These are phyloP conservation scores for Botrytis aclada DNA, from an alignment of 2,329 filamentous ascomycete species.

Conservation along the genomic window DNA sequence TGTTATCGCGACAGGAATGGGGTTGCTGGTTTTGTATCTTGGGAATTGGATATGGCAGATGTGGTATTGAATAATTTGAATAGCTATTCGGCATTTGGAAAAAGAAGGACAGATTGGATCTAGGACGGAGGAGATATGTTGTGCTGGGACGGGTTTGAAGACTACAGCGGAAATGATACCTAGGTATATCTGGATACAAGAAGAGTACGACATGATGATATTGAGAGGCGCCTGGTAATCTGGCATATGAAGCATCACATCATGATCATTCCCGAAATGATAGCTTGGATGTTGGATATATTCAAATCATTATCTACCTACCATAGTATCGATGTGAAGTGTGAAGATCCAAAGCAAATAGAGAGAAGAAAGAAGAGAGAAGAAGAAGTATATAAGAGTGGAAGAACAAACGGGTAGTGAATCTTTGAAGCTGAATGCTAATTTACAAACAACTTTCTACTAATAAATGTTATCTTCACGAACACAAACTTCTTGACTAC, in stretches of 20 bases:
- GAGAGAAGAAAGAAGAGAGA: not conserved
- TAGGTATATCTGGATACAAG: not conserved
- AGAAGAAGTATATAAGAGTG: not conserved
- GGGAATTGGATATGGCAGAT: not conserved
- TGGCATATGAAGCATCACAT: not conserved
- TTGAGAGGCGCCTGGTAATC: not conserved
- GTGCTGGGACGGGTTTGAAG: not conserved
- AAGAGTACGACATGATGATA: not conserved
- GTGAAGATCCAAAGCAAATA: not conserved
- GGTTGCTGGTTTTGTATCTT: conserved; percentile 10
- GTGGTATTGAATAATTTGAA: conserved; percentile 4
- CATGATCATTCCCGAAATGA: not conserved
- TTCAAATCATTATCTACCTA: not conserved
- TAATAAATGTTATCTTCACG: not conserved
- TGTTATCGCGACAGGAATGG: conserved; percentile 6
- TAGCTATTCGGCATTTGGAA: not conserved
- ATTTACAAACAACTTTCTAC: not conserved
- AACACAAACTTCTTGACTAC: not conserved
- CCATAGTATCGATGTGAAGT: not conserved
- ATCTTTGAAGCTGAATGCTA: no score
- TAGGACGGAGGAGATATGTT: not conserved
- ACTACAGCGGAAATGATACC: not conserved
- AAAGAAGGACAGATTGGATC: not conserved
- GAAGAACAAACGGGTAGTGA: not conserved
- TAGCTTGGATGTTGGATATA: not conserved